Evolutionary conservation across 2,329 filamentous ascomycete genomes (phyloP).

Genomic region (Endothia cerciana): DNA sequence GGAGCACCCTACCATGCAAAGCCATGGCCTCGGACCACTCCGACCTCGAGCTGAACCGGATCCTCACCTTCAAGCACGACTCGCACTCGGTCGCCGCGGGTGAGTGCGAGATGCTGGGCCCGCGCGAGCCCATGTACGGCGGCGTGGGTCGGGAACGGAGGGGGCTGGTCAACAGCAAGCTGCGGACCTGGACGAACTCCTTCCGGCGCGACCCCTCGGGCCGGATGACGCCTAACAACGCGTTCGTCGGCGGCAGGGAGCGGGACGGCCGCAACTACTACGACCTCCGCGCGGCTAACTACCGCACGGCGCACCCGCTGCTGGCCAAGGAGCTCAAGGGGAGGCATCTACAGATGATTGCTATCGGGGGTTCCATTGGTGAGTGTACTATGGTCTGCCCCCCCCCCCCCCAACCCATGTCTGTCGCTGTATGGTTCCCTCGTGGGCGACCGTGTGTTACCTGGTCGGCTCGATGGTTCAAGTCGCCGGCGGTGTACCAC

Average conservation of each 20-base stretch:
- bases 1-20: constrained; percentile 5
- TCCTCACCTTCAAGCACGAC: constrained; percentile 63
- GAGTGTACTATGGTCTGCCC: constrained; percentile 27
- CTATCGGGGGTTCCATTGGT: constrained; percentile 90
- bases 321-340: constrained; percentile 79
- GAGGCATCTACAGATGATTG: constrained; percentile 95
- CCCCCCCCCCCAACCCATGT: too few relatives aligned
- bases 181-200: constrained; percentile 59
- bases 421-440: not conserved
- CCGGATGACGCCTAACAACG: constrained; percentile 48
- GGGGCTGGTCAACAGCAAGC: constrained; percentile 46
- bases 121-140: constrained; percentile 43
- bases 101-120: constrained; percentile 56
- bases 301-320: constrained; percentile 76
- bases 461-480: not conserved
- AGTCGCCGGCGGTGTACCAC: too few relatives aligned
- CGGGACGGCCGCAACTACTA: constrained; percentile 54
- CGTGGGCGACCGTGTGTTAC: not conserved
- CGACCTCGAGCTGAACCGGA: constrained; percentile 59
- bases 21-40: constrained; percentile 41
- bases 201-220: constrained; percentile 64
- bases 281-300: constrained; percentile 60
- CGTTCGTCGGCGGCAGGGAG: constrained; percentile 29
- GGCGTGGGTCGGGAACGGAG: constrained; percentile 32
- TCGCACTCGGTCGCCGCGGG: constrained; percentile 48